Conservation (phyloP, 352 stramenopile genomes). For the Phytopythium aichiense region DNA sequence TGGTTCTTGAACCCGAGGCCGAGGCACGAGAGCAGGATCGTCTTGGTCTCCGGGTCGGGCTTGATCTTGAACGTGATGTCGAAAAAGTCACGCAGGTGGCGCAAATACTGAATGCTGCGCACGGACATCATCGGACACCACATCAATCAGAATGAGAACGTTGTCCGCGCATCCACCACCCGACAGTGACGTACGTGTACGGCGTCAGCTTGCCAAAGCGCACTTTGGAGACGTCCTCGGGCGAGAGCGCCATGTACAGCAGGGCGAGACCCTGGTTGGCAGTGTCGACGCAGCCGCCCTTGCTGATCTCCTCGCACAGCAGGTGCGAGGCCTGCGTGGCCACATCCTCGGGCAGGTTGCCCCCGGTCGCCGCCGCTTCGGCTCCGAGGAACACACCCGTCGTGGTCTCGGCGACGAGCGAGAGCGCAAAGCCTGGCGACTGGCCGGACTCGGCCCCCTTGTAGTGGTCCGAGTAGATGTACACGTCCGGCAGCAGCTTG, state of each 20-base stretch:
- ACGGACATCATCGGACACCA: background rate
- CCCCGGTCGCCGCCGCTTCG: constrained; percentile 85
- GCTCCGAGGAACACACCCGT: constrained; percentile 93
- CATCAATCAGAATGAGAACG: background rate
- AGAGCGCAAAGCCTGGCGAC: constrained; percentile 90
- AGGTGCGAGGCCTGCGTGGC: constrained; percentile 90
- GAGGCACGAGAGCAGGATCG: constrained; percentile 92
- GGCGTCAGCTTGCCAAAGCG: constrained; percentile 87
- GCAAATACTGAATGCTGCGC: constrained; percentile 82
- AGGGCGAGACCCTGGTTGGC: constrained; percentile 94
- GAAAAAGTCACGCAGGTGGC: constrained; percentile 91
- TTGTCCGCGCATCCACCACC: background rate
- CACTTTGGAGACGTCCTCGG: constrained; percentile 96
- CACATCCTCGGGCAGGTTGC: constrained; percentile 95
- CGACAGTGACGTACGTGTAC: constrained; percentile 49
- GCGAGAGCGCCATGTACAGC: constrained; percentile 97
- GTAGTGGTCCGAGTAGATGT: constrained; percentile 99
- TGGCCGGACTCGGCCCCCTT: constrained; percentile 87
- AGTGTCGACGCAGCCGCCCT: constrained; percentile 93
- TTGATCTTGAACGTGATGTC: constrained; percentile 94
- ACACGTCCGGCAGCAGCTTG: constrained; percentile 98
- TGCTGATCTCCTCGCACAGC: constrained; percentile 96
- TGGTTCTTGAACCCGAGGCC: constrained; percentile 96
- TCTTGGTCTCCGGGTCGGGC: constrained; percentile 83
- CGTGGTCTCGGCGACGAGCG: constrained; percentile 97